phyloP scores from a whole-genome alignment of 192 early-diverging fungal species.

The Piromyces finnis region DNA sequence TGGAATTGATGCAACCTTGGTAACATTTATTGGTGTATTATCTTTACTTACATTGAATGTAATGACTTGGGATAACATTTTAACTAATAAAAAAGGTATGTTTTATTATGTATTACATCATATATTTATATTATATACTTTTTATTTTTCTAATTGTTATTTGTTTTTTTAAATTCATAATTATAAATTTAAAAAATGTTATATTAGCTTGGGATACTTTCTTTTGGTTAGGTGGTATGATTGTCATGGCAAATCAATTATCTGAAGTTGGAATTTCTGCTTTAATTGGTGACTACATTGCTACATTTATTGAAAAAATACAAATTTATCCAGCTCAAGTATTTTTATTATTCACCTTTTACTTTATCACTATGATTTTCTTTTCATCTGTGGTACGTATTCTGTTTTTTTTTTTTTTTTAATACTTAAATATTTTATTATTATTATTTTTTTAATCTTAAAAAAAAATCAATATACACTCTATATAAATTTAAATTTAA shows the following conservation, averaged over 20 bases:
- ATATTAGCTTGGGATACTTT: conserved; percentile 49
- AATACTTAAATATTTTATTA: too few species aligned
- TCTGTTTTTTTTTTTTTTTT: too few species aligned
- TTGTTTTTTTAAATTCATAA: too few species aligned
- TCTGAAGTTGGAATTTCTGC: conserved; percentile 44
- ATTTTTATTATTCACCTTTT: neutral
- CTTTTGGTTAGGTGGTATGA: conserved; percentile 65
- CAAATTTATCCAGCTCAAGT: neutral
- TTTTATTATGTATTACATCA: too few species aligned
- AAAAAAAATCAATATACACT: too few species aligned
- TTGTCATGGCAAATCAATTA: conserved; percentile 56
- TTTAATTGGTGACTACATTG: conserved; percentile 47
- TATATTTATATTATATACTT: conserved; percentile 1
- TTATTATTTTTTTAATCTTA: too few species aligned
- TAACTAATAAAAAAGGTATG: conserved; percentile 38
- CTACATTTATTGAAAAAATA: conserved; percentile 24
- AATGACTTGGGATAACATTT: conserved; percentile 45
- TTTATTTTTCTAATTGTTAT: too few species aligned
- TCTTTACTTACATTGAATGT: conserved; percentile 32
- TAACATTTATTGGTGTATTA: conserved; percentile 42
- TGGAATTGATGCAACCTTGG: conserved; percentile 42
- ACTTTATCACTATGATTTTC: neutral
- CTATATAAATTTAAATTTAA: too few species aligned
- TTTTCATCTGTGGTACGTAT: neutral
- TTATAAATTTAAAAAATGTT: too few species aligned